Base-by-base conservation (phyloP, 495 filamentous ascomycete genomes). In the Xylaria venustula region DNA sequence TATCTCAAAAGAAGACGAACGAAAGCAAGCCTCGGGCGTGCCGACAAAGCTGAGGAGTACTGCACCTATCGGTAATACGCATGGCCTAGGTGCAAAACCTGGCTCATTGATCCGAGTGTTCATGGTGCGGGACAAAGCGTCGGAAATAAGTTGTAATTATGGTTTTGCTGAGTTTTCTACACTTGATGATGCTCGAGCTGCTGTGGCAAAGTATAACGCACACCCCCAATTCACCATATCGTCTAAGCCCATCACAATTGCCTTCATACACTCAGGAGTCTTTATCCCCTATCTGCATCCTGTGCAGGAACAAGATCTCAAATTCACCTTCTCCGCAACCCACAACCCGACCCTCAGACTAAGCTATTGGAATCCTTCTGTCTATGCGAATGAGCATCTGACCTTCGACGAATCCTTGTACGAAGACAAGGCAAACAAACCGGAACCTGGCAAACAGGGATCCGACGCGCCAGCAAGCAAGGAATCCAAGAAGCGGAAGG, bases 121-220 rank as follows among this genome's bases (percentile, higher is more conserved):
- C 45, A 76, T 97, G 9, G 87, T 95, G 60, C 84, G 91, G 48
- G 90, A 94, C 65, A 81, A 88, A 60, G 81, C 79, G 47, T 88
- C 78, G 19, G 85, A 91, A 57, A 88, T 92, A 51, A 92, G 88
- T 58, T 93, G 90, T 87, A 84, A 88, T 48, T 96, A 90, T 66
- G 92, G 92, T 0, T 97, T 97, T 69, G 92, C 89, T 22, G 92
- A 97, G 70, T 97, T 93, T 68, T 85, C 83, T n/a, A 89, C 73
- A 0, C 64, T 81, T 41, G 73, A 91, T 75, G 92, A 96, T 72
- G 91, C 92, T 1, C 83, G 87, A 75, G 88, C 85, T 34, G 92
- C 92, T 2, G 73, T 94, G 58, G 77, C 80, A 4, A 90, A 92
- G 60, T 89, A 88, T 64, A 85, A 87, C 15, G 88, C 86, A 1